phyloP scores from a whole-genome alignment of 75 land plant species.

The Selaginella moellendorffii region DNA sequence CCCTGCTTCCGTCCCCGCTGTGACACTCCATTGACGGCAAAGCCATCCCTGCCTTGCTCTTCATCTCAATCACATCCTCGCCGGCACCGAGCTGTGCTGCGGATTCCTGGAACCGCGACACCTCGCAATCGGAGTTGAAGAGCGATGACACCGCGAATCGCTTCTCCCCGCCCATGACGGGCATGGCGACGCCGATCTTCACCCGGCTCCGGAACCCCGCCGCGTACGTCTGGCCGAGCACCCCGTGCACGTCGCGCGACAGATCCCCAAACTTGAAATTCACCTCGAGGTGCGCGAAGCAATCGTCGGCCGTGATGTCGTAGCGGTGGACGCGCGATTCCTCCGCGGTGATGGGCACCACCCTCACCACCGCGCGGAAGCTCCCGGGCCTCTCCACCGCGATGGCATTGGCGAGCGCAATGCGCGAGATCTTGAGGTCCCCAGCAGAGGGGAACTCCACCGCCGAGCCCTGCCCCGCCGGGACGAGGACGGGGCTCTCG shows the following conservation, averaged over 20 bases:
- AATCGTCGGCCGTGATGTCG: conserved; percentile 14
- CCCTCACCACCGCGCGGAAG: conserved; percentile 8
- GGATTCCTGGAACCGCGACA: conserved; percentile 25
- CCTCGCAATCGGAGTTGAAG: conserved; percentile 25
- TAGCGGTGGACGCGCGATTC: conserved; percentile 25
- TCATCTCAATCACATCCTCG: background rate
- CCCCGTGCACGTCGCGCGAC: conserved; percentile 14
- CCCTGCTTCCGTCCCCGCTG: background rate
- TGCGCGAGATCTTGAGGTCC: background rate
- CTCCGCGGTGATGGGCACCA: conserved; percentile 12
- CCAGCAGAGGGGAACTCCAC: conserved; percentile 6
- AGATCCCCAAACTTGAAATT: conserved; percentile 37
- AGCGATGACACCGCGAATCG: conserved; percentile 8
- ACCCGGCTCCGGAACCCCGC: conserved; percentile 17
- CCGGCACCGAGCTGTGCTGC: no score
- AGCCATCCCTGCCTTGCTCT: background rate
- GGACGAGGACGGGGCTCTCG: background rate
- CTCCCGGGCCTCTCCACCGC: background rate
- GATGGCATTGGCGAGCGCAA: background rate
- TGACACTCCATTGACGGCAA: background rate
- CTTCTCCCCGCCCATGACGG: conserved; percentile 18
- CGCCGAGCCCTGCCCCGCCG: background rate
- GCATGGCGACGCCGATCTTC: conserved; percentile 20
- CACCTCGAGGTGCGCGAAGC: conserved; percentile 25
- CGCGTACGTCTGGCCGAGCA: conserved; percentile 26